Percentiles rank a stretch among this genome's conserved stretches.
phyloP scores from a whole-genome alignment of 192 early-diverging fungal genomes.

The Entomortierella chlamydospora region DNA sequence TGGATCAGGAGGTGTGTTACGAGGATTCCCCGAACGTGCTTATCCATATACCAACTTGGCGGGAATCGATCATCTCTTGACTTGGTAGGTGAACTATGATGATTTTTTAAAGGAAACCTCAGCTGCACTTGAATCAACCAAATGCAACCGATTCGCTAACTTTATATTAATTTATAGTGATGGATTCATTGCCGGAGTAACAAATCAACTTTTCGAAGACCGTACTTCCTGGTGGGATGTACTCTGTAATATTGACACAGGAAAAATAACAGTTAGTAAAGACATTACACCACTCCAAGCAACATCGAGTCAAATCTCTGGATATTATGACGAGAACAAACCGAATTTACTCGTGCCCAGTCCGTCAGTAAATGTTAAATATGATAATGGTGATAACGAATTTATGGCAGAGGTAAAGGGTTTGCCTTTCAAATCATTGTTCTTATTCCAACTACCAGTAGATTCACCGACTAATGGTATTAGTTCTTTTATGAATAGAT shows the following conservation, averaged over 20 bases:
- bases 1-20: conserved; percentile 87
- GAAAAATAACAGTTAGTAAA: conserved; percentile 93
- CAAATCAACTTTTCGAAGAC: conserved; percentile 96
- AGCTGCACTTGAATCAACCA: too few relatives aligned
- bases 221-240: conserved; percentile 96
- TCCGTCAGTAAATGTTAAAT: conserved; percentile 34
- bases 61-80: conserved; percentile 86
- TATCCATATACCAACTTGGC: conserved; percentile 93
- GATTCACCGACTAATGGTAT: background rate
- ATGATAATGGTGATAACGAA: conserved; percentile 63
- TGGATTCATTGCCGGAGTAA: conserved; percentile 96
- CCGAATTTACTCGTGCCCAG: conserved; percentile 28
- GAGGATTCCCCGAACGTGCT: conserved; percentile 88
- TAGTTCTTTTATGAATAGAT: conserved; percentile 56
- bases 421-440: background rate
- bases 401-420: conserved; percentile 65
- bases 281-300: conserved; percentile 52
- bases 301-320: conserved; percentile 6
- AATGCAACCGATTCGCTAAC: too few relatives aligned
- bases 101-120: too few relatives aligned
- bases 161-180: conserved; percentile 62
- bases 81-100: conserved; percentile 81
- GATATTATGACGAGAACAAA: conserved; percentile 31
- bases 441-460: too few relatives aligned
- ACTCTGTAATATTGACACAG: conserved; percentile 93